Conservation (phyloP, 2,329 filamentous ascomycete species). For the Esteya vermicola region DNA sequence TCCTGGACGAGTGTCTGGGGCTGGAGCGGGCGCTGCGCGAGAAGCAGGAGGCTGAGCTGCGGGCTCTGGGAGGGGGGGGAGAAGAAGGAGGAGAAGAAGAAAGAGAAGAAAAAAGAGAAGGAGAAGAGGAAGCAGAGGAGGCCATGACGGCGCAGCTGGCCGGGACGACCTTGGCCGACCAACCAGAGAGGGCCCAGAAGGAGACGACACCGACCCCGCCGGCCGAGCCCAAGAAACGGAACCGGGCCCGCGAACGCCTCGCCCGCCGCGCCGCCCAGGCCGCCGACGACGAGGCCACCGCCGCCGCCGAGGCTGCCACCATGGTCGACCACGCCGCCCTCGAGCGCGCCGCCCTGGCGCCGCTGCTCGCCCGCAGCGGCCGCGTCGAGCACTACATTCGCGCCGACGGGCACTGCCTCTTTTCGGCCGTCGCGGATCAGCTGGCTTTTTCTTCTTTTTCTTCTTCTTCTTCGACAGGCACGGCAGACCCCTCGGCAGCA, state of each 20-base stretch:
- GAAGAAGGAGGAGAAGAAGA: constrained; percentile 7
- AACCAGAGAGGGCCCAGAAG: background rate
- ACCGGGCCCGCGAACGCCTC: constrained; percentile 80
- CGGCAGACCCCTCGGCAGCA: constrained; percentile 5
- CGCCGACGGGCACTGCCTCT: constrained; percentile 90
- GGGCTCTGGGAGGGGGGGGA: constrained; percentile 21
- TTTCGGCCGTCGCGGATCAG: constrained; percentile 82
- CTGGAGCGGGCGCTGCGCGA: constrained; percentile 54
- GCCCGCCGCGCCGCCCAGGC: constrained; percentile 80
- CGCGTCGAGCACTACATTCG: constrained; percentile 66
- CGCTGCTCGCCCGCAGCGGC: constrained; percentile 45
- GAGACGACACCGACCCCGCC: constrained; percentile 8
- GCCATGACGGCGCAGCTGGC: constrained; percentile 5
- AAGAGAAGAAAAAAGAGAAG: constrained; percentile 9
- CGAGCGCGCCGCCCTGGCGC: constrained; percentile 58
- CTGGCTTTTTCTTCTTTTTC: too few relatives aligned
- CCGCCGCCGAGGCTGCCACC: constrained; percentile 58
- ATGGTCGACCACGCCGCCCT: constrained; percentile 59
- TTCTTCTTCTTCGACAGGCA: too few relatives aligned
- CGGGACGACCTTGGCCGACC: constrained; percentile 8
- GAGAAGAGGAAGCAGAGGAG: constrained; percentile 13
- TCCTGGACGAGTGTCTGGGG: constrained; percentile 62
- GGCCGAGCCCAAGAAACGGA: constrained; percentile 52
- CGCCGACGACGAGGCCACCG: constrained; percentile 51
- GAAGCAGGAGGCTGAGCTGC: constrained; percentile 48